Base-by-base conservation (phyloP, 495 filamentous ascomycete genomes). In the Evernia prunastri region DNA sequence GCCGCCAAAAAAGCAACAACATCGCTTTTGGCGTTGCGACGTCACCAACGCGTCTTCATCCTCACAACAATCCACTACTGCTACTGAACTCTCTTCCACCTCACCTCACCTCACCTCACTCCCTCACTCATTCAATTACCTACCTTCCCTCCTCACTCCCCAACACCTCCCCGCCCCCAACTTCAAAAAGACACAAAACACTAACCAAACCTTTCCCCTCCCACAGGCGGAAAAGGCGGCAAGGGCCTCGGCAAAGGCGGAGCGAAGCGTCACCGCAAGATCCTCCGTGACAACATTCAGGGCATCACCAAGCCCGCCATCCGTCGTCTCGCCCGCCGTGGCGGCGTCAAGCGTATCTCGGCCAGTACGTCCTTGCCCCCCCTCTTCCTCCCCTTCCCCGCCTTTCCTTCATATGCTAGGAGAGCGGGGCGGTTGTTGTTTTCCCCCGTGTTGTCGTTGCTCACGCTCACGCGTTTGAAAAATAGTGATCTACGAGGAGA, bases 271-370 rank as follows among this genome's bases (percentile, higher is more conserved):
- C 91, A 96, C 79, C 88, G 94, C 72, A 98, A 97, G 88, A 97
- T 98, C 82, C 85, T 98, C 76, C 91, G 93, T 77, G 93, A 97
- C 88, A 97, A 97, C 88, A 96, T 97, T 78, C 93, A 97, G 75
- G 86, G 86, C 74, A 87, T 88, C 75, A 88, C 86, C 73, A 87
- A 87, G 78, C 85, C 86, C 66, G 86, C 84, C 63, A 87, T 88
- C 74, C 84, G 84, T 62, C 84, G 84, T 86, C 81, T 84, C 60
- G 83, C 79, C 53, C 82, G 80, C 66, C 81, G 81, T 84, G 79
- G 81, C 58, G 81, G 81, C 80, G 81, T 84, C 76, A 84, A 86
- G 81, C 84, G 83, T 82, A 84, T 83, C 72, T 84, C 83, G 64
- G 83, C 83, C 68, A 84, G 77, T 78, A 74, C 23, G 74, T 69